phyloP scores from a whole-genome alignment of 257 asterid genomes.

The Asclepias syriaca region DNA sequence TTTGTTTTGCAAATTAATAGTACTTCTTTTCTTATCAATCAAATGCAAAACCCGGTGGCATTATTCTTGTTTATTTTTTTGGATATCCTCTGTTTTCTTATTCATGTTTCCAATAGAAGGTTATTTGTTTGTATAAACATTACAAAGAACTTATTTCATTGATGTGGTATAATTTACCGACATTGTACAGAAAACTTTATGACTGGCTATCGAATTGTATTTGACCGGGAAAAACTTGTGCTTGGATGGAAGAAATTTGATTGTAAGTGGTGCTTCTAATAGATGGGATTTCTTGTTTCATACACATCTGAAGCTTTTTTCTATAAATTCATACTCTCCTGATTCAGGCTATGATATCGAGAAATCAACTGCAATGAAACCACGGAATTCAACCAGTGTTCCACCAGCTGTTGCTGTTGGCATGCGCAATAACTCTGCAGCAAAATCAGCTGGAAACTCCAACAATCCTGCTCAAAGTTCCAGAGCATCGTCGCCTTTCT shows the following conservation, averaged over 20 bases:
- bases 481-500: slow-evolving; percentile 25
- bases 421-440: slow-evolving; percentile 23
- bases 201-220: slow-evolving; percentile 77
- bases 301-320: neutral
- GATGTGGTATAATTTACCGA: neutral
- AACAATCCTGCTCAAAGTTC: slow-evolving; percentile 25
- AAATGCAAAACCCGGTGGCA: neutral
- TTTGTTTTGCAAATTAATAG: slow-evolving; percentile 1
- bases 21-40: neutral
- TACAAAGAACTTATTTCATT: neutral
- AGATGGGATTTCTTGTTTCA: neutral
- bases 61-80: too few relatives aligned
- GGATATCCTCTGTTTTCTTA: neutral
- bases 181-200: slow-evolving; percentile 62
- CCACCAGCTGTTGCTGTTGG: slow-evolving; percentile 52
- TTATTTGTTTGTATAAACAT: too few relatives aligned
- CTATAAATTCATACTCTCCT: neutral
- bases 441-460: slow-evolving; percentile 21
- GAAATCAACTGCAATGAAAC: slow-evolving; percentile 28
- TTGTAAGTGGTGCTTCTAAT: slow-evolving; percentile 40
- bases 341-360: slow-evolving; percentile 61
- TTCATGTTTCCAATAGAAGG: neutral
- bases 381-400: slow-evolving; percentile 34
- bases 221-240: slow-evolving; percentile 74
- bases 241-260: slow-evolving; percentile 78